Conservation (phyloP, 2,329 filamentous ascomycete species). For the Hypoxylon sp. region DNA sequence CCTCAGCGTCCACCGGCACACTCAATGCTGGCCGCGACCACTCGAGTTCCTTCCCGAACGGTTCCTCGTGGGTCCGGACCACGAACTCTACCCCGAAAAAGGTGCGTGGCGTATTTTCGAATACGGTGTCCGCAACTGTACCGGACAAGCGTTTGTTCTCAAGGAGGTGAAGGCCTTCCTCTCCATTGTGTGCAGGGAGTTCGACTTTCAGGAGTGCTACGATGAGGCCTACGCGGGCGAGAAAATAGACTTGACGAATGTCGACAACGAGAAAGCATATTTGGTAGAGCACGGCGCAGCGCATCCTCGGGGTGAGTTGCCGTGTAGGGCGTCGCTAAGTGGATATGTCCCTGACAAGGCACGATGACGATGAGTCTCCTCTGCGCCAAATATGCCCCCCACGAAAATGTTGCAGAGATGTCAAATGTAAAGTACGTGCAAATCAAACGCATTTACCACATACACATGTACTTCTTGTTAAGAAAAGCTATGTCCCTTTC, state of each 20-base stretch:
- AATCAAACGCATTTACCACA: neutral
- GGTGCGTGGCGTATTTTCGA: conserved; percentile 69
- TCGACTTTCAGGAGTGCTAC: conserved; percentile 49
- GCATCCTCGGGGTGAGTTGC: conserved; percentile 47
- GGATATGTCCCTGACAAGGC: conserved; percentile 27
- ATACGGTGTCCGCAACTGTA: conserved; percentile 66
- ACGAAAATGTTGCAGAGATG: neutral
- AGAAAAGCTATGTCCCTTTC: too few species aligned
- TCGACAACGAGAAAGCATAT: conserved; percentile 48
- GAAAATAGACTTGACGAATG: conserved; percentile 46
- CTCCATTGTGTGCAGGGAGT: conserved; percentile 47
- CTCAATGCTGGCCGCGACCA: conserved; percentile 58
- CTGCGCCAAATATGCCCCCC: neutral
- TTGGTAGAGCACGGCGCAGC: conserved; percentile 48
- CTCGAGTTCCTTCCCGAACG: conserved; percentile 64
- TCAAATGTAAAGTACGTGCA: neutral
- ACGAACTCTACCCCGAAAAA: conserved; percentile 55
- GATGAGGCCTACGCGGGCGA: conserved; percentile 46
- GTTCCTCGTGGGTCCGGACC: conserved; percentile 55
- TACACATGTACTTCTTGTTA: too few species aligned
- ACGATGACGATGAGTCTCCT: conserved; percentile 2
- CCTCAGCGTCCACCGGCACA: conserved; percentile 56
- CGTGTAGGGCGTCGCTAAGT: conserved; percentile 46
- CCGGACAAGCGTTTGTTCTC: conserved; percentile 62
- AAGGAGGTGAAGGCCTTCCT: conserved; percentile 50